phyloP scores from a whole-genome alignment of 768 basidiomycete genomes.

The Panus rudis region DNA sequence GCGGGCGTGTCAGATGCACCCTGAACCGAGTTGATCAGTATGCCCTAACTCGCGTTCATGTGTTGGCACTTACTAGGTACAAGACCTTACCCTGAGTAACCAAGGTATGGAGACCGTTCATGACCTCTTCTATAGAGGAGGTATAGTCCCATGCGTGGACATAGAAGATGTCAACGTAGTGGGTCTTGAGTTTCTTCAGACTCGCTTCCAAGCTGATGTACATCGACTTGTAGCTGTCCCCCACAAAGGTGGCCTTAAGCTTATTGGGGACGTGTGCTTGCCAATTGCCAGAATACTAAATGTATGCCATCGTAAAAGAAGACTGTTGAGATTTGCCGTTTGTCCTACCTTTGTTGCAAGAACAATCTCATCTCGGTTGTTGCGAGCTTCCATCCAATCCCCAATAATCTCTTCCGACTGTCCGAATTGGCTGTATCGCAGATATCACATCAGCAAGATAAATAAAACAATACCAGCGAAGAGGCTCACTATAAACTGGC shows the following conservation, averaged over 20 bases:
- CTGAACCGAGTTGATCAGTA: constrained; percentile 3
- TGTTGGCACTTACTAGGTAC: constrained; percentile 12
- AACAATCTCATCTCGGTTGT: constrained; percentile 30
- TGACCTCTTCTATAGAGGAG: constrained; percentile 31
- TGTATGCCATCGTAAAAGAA: too few species aligned
- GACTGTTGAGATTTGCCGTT: background rate
- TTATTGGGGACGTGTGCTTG: constrained; percentile 2
- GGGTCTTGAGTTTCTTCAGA: constrained; percentile 32
- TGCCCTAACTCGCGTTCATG: background rate
- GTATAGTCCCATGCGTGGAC: constrained; percentile 34
- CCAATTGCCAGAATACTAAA: constrained; percentile 6
- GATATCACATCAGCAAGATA: background rate
- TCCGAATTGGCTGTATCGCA: constrained; percentile 16
- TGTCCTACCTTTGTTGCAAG: constrained; percentile 18
- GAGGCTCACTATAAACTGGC: constrained; percentile 28
- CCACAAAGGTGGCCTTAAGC: constrained; percentile 26
- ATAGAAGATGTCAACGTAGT: constrained; percentile 39
- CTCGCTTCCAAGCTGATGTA: constrained; percentile 21
- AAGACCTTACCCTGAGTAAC: constrained; percentile 30
- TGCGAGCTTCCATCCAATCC: constrained; percentile 30
- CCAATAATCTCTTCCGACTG: constrained; percentile 27
- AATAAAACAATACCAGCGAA: too few species aligned
- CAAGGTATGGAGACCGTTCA: constrained; percentile 29
- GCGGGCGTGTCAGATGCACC: constrained; percentile 24
- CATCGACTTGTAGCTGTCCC: constrained; percentile 29